Percentiles rank a stretch among this genome's conserved stretches.
phyloP scores from a whole-genome alignment of 2,329 filamentous ascomycete species.

The Mycocentrospora acerina region DNA sequence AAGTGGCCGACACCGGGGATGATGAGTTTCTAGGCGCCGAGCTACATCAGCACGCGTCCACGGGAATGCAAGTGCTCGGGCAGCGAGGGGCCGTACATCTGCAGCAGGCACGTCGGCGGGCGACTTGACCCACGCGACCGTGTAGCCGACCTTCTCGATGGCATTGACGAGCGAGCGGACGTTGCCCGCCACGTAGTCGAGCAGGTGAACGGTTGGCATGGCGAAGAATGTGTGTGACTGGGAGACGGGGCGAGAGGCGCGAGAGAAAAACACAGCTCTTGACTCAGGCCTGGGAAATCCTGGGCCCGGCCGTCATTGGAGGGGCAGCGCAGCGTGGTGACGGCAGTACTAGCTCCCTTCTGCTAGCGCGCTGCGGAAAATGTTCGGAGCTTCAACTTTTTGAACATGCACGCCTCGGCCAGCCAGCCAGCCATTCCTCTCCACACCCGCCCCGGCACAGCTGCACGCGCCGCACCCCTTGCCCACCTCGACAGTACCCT shows the following conservation, averaged over 20 bases:
- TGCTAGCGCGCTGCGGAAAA: slow-evolving; percentile 17
- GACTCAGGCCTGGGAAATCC: slow-evolving; percentile 14
- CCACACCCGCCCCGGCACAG: too few species aligned
- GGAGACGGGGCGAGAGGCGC: neutral
- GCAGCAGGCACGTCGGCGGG: slow-evolving; percentile 83
- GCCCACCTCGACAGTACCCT: too few species aligned
- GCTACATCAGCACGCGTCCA: slow-evolving; percentile 40
- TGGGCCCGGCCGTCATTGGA: slow-evolving; percentile 10
- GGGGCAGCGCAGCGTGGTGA: slow-evolving; percentile 8
- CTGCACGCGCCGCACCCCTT: neutral
- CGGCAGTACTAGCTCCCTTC: slow-evolving; percentile 6
- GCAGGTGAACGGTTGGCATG: slow-evolving; percentile 78
- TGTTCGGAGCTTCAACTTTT: slow-evolving; percentile 19
- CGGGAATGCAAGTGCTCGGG: slow-evolving; percentile 12
- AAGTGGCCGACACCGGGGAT: slow-evolving; percentile 97
- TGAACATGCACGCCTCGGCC: neutral
- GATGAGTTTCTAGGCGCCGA: slow-evolving; percentile 72
- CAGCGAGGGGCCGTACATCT: slow-evolving; percentile 59
- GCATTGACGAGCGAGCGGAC: slow-evolving; percentile 95
- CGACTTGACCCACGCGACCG: slow-evolving; percentile 85
- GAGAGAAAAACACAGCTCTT: slow-evolving; percentile 1
- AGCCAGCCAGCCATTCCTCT: too few species aligned
- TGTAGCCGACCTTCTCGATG: slow-evolving; percentile 91
- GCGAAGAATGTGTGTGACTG: slow-evolving; percentile 19
- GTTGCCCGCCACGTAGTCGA: slow-evolving; percentile 94